phyloP scores from a whole-genome alignment of 2,329 filamentous ascomycete genomes.

The Claviceps arundinis region DNA sequence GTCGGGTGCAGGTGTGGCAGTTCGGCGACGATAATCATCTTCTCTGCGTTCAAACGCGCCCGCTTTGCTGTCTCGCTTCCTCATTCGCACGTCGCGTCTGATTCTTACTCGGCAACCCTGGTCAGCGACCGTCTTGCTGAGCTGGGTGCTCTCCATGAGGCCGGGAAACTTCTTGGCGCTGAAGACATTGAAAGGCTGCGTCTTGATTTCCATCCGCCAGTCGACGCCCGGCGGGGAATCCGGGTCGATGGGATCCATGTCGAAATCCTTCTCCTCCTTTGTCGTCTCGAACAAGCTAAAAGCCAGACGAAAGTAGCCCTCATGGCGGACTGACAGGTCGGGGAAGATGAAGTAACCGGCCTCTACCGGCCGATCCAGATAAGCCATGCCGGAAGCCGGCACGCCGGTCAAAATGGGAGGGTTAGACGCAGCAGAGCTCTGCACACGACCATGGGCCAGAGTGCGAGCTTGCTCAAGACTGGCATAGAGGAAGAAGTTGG shows the following conservation, averaged over 20 bases:
- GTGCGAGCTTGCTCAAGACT: slow-evolving; percentile 77
- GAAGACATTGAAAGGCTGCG: slow-evolving; percentile 73
- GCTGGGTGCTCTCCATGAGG: slow-evolving; percentile 71
- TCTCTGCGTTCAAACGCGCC: slow-evolving; percentile 46
- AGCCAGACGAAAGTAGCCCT: slow-evolving; percentile 79
- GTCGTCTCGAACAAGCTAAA: slow-evolving; percentile 92
- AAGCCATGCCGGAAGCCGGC: slow-evolving; percentile 89
- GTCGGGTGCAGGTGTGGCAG: slow-evolving; percentile 21
- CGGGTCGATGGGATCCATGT: slow-evolving; percentile 35
- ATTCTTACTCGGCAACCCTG: slow-evolving; percentile 96
- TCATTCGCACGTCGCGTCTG: slow-evolving; percentile 84
- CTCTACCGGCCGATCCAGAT: slow-evolving; percentile 70
- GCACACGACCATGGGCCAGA: slow-evolving; percentile 68
- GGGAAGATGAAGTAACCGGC: slow-evolving; percentile 96
- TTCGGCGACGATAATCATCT: slow-evolving; percentile 41
- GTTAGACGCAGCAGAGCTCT: slow-evolving; percentile 50
- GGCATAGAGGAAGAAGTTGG: slow-evolving; percentile 94
- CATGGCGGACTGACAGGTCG: slow-evolving; percentile 87
- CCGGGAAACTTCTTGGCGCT: slow-evolving; percentile 99
- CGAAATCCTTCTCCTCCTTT: slow-evolving; percentile 70
- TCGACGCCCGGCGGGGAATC: slow-evolving; percentile 48
- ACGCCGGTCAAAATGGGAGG: slow-evolving; percentile 85
- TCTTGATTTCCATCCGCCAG: slow-evolving; percentile 83
- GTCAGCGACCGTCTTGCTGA: slow-evolving; percentile 86
- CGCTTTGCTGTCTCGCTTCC: slow-evolving; percentile 63